Percentiles rank a stretch among this genome's conserved stretches.
These are phyloP conservation scores for Thielaviopsis euricoi DNA, from an alignment of 2,329 filamentous ascomycete species.

Conservation along the genomic window DNA sequence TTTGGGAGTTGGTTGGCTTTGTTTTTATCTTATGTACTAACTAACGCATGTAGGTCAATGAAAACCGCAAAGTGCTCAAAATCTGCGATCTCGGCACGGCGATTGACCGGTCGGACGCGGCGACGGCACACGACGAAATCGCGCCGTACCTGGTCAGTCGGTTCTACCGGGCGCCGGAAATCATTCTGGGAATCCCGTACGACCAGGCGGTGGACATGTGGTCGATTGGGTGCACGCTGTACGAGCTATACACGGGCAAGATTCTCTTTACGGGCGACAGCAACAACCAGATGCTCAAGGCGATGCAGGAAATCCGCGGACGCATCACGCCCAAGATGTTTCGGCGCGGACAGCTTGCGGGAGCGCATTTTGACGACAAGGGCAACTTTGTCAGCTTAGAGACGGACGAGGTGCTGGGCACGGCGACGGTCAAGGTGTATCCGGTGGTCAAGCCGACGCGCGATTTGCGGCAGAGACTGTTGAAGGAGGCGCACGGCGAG, in stretches of 20 bases:
- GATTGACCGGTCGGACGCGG: conserved; percentile 66
- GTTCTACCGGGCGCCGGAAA: conserved; percentile 93
- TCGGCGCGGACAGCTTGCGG: conserved; percentile 60
- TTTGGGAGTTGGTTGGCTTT: no score
- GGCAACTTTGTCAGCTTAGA: conserved; percentile 75
- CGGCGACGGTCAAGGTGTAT: conserved; percentile 53
- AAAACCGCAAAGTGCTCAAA: conserved; percentile 70
- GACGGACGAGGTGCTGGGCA: conserved; percentile 71
- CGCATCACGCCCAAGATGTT: conserved; percentile 82
- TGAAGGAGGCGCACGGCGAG: conserved; percentile 49
- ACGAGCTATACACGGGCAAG: conserved; percentile 93
- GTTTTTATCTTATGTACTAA: no score
- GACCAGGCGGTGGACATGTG: conserved; percentile 93
- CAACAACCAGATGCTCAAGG: conserved; percentile 96
- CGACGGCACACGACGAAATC: conserved; percentile 59
- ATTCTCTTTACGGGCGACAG: conserved; percentile 89
- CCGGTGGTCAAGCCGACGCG: conserved; percentile 58
- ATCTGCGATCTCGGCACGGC: conserved; percentile 96
- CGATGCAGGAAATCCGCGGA: conserved; percentile 90
- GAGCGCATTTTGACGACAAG: conserved; percentile 68
- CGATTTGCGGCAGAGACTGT: conserved; percentile 66
- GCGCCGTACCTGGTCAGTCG: conserved; percentile 92
- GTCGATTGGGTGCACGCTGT: conserved; percentile 94
- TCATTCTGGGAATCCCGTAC: conserved; percentile 92
- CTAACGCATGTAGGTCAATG: conserved; percentile 44